Base-by-base conservation (phyloP, 2,329 filamentous ascomycete species). In the Penicillium palitans region DNA sequence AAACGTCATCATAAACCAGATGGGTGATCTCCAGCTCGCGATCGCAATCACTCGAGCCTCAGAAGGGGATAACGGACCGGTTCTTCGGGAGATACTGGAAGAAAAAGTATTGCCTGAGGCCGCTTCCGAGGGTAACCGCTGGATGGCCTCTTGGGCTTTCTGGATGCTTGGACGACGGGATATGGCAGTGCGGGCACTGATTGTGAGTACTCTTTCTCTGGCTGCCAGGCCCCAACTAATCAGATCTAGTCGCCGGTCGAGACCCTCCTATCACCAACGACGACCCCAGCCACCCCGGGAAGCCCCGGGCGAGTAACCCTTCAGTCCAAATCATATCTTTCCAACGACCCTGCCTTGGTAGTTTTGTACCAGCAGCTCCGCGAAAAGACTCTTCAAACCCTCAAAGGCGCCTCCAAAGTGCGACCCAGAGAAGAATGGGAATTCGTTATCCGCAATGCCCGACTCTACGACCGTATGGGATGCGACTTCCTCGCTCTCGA, bases 101-200 rank as follows among this genome's bases (percentile, higher is more conserved):
- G 90, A 96, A 12, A 90, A 89, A 60, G 85, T 98, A 2, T 80
- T 98, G 0, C 84, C 87, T 0, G 78, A 90, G 61, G 95, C 95
- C 19, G 87, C 90, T 0, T 83, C 87, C 41, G 87, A 93, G 62
- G 91, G 91, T 2, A 93, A 99, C 70, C 84, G 93, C 57, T 99
- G 95, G 93, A 84, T 96, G 58, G 90, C 93, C 12, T 95, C 90
- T 0, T 99, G 95, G 95, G 90, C 91, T 2, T 96, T 96, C 71
- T 96, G 91, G 89, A 90, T 96, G 83, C 81, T 98, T 6, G 87
- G 87, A 39, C 84, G 90, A 61, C 86, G 88, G 60, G 90, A 96
- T 65, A 90, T 92, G 81, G 90, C 93, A 6, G 91, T 97, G 7
- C 86, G 90, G 52, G 87, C 89, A 7, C 80, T 99, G 4, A 89